Conservation (phyloP, 164 flowering plant species). For the Cinnamomum micranthum region DNA sequence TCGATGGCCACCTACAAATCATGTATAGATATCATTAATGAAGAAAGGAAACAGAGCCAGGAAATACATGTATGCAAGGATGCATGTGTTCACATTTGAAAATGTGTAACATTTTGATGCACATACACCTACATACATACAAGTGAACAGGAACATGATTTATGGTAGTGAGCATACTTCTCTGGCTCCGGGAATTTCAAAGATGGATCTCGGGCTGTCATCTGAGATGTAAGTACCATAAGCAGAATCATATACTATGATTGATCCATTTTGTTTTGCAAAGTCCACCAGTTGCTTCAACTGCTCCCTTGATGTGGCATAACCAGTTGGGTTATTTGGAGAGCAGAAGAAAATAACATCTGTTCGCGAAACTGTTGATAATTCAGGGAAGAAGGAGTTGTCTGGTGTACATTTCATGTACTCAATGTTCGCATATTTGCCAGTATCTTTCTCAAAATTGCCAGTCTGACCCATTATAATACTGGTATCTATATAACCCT, state of each 20-base stretch:
- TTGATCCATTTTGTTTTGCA: constrained; percentile 71
- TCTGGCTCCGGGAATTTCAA: constrained; percentile 78
- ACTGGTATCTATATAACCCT: constrained; percentile 83
- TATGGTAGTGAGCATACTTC: constrained; percentile 37
- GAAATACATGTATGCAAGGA: not conserved
- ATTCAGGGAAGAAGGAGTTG: constrained; percentile 69
- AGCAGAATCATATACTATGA: constrained; percentile 75
- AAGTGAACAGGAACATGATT: not conserved
- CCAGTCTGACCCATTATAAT: constrained; percentile 78
- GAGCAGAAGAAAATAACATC: constrained; percentile 88
- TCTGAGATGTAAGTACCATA: constrained; percentile 73
- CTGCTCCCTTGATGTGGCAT: constrained; percentile 65
- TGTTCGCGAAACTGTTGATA: constrained; percentile 44
- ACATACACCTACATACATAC: too few relatives aligned
- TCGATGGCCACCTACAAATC: constrained; percentile 64
- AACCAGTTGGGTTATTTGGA: constrained; percentile 92
- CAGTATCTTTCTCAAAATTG: constrained; percentile 32
- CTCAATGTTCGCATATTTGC: constrained; percentile 55
- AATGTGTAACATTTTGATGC: too few relatives aligned
- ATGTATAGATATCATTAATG: not conserved
- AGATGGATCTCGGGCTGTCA: constrained; percentile 68
- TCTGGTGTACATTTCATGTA: constrained; percentile 69
- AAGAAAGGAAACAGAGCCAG: not conserved
- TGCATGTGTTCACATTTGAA: too few relatives aligned
- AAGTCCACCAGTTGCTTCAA: constrained; percentile 64